Base-by-base conservation (phyloP, 2,329 filamentous ascomycete species). In the Neodidymelliopsis sp. region DNA sequence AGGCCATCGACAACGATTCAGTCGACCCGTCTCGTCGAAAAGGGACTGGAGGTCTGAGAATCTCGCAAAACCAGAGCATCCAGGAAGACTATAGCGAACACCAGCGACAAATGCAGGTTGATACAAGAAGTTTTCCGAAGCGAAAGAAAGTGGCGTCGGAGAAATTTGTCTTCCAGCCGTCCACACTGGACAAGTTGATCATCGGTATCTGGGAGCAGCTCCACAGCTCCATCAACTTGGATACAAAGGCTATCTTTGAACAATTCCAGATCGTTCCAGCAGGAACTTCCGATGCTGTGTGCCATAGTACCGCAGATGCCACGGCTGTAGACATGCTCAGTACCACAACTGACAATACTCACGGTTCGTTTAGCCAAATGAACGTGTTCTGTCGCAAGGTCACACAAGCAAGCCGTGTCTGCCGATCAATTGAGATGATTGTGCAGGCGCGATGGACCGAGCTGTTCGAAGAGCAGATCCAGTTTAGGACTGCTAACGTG, bases 401-500 rank as follows among this genome's bases (percentile, higher is more conserved):
- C n/a, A 77, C 74, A 23, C 75, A 77, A 45, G 74, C 79, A n/a
- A 81, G 78, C 56, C 75, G 80, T 11, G 78, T 80, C 1, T 81
- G 77, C 43, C 72, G 81, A n/a, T 80, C 80, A 1, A 70, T 83
- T n/a, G 81, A 84, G 60, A 81, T 84, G 48, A 80, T 84, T 18
- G 79, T 84, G 2, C 81, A 84, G 57, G 80, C 81, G 4, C 77
- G 79, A 22, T 84, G 81, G 81, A 72, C 81, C 2, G 79, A 83
- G 57, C 76, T 79, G 24, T 84, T 81, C 54, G 77, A 82, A 44
- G 74, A 79, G 2, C 77, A 81, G 47, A 75, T 81, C 7, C 72
- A 74, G 11, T 67, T 73, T 13, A 70, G 79, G 12, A 66, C 65
- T 12, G 59, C 70, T n/a, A 69, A 71, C 3, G 69, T 73, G 16